Conservation (phyloP, 2,329 filamentous ascomycete genomes). For the Trichophaea hybrida region DNA sequence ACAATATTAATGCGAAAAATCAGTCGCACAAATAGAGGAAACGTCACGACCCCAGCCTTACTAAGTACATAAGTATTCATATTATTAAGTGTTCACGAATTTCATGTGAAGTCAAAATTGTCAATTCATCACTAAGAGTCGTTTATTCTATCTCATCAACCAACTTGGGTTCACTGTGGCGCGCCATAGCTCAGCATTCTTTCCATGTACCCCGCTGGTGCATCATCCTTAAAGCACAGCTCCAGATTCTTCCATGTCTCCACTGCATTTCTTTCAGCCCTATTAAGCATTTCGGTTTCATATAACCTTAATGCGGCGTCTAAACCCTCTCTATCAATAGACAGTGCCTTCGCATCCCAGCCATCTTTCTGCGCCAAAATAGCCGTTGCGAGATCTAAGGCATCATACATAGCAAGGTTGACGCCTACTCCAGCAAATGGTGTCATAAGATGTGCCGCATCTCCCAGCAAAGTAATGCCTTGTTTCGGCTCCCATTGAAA, state of each 20-base stretch:
- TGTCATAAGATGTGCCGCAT: conserved; percentile 47
- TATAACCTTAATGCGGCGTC: background rate
- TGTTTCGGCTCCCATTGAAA: conserved; percentile 36
- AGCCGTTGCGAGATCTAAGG: conserved; percentile 36
- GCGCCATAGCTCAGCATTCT: background rate
- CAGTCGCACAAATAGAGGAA: too few relatives aligned
- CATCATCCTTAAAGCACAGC: background rate
- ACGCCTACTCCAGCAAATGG: conserved; percentile 47
- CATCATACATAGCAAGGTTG: conserved; percentile 44
- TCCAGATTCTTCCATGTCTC: conserved; percentile 1
- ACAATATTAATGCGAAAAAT: too few relatives aligned
- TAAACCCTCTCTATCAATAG: background rate
- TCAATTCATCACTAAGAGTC: too few relatives aligned
- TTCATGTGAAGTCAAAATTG: too few relatives aligned
- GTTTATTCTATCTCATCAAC: background rate
- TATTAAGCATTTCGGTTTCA: background rate
- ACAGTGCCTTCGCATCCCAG: background rate
- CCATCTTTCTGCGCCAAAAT: conserved; percentile 30
- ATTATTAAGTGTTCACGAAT: too few relatives aligned
- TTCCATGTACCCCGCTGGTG: background rate
- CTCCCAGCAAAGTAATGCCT: conserved; percentile 43
- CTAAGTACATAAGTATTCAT: too few relatives aligned
- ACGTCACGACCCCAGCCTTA: too few relatives aligned
- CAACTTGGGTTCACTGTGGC: background rate
- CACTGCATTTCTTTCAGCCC: background rate